Evolutionary conservation across 2,329 filamentous ascomycete species (phyloP), one percentile per base, ranked within the genome.

Genomic region (Thermothelomyces thermophilus): DNA sequence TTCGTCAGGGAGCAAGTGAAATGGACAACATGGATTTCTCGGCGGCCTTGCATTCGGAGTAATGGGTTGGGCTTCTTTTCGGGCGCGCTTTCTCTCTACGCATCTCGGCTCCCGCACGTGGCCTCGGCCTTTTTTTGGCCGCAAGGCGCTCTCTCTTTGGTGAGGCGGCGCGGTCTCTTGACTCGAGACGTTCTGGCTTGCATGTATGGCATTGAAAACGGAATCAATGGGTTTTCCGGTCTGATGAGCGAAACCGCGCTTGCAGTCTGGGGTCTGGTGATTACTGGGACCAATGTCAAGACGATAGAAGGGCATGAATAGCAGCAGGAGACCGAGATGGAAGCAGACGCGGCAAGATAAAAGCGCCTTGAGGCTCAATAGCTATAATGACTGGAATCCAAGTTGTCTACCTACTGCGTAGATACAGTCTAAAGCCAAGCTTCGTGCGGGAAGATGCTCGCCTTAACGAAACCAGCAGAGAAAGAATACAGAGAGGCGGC

Each of bases 151-250:
- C 40, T 45, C 19, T 36, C 45, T 50, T 36, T 44, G 48, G 31
- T 53, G 49, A 53, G 53, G 53, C 47, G 45, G 43, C 49, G 54
- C 51, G 51, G 52, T 54, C 50, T 53, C 41, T 34, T 62, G 51
- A 53, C 50, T 48, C 44, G 53, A 62, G 64, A 64, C 57, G 59
- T 59, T 56, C 53, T 60, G 58, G 63, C 63, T 66, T 65, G 65
- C 74, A 76, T 76, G 73, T 76, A 76, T 62, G 63, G 73, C 74
- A 76, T 75, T 55, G 73, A 70, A 75, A 67, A 73, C 68, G 69
- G 70, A 73, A 74, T 74, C 70, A 70, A 75, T 70, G 70, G 57
- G 58, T 60, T 59, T 60, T 56, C 51, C 53, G 56, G 47, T 51
- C 52, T 54, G 56, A 51, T 44, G 45, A 50, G 47, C n/a, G 9